phyloP scores from a whole-genome alignment of 257 asterid genomes.

The Salvia miltiorrhiza region DNA sequence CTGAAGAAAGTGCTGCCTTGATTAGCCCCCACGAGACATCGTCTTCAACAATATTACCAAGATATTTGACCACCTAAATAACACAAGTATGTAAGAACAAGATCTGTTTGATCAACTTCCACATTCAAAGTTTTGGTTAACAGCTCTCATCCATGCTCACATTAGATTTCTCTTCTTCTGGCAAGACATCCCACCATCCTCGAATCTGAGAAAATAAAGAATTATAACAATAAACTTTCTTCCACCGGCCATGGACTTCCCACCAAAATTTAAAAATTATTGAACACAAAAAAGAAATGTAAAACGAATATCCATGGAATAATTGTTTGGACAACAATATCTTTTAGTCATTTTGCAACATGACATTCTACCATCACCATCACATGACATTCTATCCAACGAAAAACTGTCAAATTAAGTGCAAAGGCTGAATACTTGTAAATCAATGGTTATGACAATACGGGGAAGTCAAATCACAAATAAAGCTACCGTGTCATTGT shows the following conservation, averaged over 20 bases:
- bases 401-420: not conserved
- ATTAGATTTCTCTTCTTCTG: constrained; percentile 64
- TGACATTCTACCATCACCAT: not conserved
- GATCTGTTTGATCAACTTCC: not conserved
- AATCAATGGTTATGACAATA: not conserved
- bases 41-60: constrained; percentile 50
- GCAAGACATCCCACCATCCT: constrained; percentile 94
- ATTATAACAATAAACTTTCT: not conserved
- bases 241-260: not conserved
- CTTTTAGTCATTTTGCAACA: not conserved
- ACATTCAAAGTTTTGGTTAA: constrained; percentile 4
- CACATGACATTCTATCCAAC: not conserved
- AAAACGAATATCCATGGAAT: not conserved
- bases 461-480: constrained; percentile 7
- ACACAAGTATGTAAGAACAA: constrained; percentile 19
- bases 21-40: constrained; percentile 88
- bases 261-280: not conserved
- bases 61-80: constrained; percentile 68
- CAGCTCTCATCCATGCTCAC: constrained; percentile 43
- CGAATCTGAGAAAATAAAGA: constrained; percentile 46
- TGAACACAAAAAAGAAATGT: not conserved
- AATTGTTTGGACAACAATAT: not conserved
- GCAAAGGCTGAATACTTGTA: constrained; percentile 2
- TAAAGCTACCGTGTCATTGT: constrained; percentile 81
- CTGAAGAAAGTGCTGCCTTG: constrained; percentile 78